phyloP scores from a whole-genome alignment of 164 flowering plant genomes.

The Echeveria elegans region DNA sequence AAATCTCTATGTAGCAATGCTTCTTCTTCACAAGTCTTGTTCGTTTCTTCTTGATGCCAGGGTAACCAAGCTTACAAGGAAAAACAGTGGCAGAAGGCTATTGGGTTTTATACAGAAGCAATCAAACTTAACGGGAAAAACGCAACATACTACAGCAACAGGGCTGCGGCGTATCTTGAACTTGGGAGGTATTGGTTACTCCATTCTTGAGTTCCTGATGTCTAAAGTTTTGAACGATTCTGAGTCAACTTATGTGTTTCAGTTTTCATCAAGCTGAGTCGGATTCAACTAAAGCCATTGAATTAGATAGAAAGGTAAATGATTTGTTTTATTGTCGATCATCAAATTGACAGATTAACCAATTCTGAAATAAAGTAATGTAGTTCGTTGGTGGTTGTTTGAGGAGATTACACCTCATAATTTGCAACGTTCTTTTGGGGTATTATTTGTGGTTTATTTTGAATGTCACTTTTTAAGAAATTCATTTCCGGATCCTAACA shows the following conservation, averaged over 20 bases:
- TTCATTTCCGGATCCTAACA: neutral
- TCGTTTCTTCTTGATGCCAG: constrained; percentile 22
- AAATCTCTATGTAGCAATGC: neutral
- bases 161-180: constrained; percentile 96
- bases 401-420: neutral
- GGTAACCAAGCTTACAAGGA: constrained; percentile 90
- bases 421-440: neutral
- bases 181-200: constrained; percentile 47
- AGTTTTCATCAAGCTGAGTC: constrained; percentile 86
- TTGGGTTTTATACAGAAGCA: constrained; percentile 77
- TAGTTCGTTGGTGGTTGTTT: neutral
- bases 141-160: constrained; percentile 91
- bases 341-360: neutral
- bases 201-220: neutral
- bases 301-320: constrained; percentile 80
- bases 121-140: constrained; percentile 63
- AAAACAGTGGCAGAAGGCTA: constrained; percentile 83
- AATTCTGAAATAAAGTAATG: neutral
- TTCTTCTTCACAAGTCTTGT: neutral
- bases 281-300: constrained; percentile 74
- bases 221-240: neutral
- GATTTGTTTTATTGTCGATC: too few species aligned
- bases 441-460: neutral
- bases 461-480: neutral
- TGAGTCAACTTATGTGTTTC: constrained; percentile 15